Conservation (phyloP, 108 stramenopile genomes). For the Schizochytrium sp. region DNA sequence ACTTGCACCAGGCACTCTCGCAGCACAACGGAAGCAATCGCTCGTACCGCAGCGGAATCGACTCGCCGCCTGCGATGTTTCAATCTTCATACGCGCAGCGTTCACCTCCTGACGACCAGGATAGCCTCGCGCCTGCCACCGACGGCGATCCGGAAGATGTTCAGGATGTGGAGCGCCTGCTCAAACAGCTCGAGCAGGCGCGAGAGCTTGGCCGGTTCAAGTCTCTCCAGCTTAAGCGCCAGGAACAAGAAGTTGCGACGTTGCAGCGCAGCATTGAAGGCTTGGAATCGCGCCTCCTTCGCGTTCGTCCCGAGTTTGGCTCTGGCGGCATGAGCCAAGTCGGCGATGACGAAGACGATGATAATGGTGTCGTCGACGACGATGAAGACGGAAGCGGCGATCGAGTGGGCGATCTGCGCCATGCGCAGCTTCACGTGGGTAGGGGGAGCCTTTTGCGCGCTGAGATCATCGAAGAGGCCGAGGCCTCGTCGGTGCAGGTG, state of each 20-base stretch:
- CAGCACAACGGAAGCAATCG: background rate
- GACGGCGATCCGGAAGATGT: background rate
- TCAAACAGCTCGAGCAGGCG: background rate
- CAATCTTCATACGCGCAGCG: background rate
- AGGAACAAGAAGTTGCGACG: constrained; percentile 5
- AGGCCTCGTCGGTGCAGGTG: background rate
- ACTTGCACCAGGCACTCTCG: background rate
- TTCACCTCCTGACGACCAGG: background rate
- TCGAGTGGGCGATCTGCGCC: background rate
- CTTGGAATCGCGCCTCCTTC: background rate
- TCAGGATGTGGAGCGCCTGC: background rate
- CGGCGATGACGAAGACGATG: background rate
- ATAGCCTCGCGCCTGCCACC: background rate
- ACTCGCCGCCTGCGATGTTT: background rate
- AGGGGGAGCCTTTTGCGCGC: background rate
- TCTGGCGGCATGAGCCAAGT: background rate
- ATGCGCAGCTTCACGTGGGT: background rate
- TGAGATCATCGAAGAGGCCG: background rate
- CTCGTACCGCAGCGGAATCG: background rate
- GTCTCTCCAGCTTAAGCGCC: background rate
- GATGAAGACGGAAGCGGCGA: background rate
- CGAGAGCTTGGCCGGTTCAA: constrained; percentile 3
- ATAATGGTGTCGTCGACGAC: background rate
- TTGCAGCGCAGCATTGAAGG: background rate
- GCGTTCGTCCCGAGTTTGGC: background rate